These are phyloP conservation scores for Neurospora terricola DNA, from an alignment of 495 filamentous ascomycete genomes.

Conservation along the genomic window DNA sequence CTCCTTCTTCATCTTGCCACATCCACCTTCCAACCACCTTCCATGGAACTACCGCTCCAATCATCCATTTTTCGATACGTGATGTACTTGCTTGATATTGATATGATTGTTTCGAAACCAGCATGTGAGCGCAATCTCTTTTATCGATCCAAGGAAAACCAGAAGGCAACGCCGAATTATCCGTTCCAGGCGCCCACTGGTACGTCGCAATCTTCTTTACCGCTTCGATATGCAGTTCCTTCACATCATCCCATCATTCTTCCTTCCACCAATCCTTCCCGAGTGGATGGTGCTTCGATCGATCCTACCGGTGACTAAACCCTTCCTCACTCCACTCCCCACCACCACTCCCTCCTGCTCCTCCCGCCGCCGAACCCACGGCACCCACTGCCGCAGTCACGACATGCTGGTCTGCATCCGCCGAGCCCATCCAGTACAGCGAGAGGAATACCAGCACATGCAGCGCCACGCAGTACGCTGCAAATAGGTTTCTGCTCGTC, in stretches of 20 bases:
- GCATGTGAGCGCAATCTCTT: background rate
- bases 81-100: background rate
- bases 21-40: background rate
- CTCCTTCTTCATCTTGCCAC: background rate
- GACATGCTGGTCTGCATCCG: slow-evolving; percentile 27
- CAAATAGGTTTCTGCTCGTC: slow-evolving; percentile 88
- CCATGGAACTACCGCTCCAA: background rate
- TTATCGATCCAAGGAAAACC: background rate
- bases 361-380: slow-evolving; percentile 11
- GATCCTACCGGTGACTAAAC: slow-evolving; percentile 23
- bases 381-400: slow-evolving; percentile 12
- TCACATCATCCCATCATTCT: background rate
- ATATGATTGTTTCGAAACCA: background rate
- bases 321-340: slow-evolving; percentile 29
- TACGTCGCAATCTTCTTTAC: background rate
- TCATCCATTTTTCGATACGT: background rate
- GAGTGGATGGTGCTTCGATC: background rate
- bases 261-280: background rate
- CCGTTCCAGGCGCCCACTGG: background rate
- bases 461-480: slow-evolving; percentile 81
- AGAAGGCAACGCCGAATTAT: background rate
- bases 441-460: slow-evolving; percentile 79
- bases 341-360: slow-evolving; percentile 7
- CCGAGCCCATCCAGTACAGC: slow-evolving; percentile 72
- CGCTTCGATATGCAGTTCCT: background rate